Percentiles rank a stretch among this genome's conserved stretches.
Conservation (phyloP, 257 asterid genomes). For the Solanum chiquidenum region DNA sequence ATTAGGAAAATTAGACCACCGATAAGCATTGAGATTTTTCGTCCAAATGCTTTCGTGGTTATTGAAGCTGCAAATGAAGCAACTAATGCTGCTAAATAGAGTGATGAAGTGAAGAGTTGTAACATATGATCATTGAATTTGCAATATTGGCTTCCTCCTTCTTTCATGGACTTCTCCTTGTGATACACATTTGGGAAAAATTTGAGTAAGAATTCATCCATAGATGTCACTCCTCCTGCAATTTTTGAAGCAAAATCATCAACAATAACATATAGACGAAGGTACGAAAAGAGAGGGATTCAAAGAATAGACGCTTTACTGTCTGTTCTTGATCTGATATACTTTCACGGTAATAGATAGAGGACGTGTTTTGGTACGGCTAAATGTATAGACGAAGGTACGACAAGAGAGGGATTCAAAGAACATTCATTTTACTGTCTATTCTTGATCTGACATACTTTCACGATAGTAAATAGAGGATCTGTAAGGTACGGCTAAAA, state of each 20-base stretch:
- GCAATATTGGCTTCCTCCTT: constrained; percentile 61
- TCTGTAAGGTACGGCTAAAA: too few relatives aligned
- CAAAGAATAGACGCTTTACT: not conserved
- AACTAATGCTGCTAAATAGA: constrained; percentile 65
- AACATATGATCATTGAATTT: constrained; percentile 58
- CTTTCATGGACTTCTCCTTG: constrained; percentile 25
- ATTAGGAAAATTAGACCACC: constrained; percentile 63
- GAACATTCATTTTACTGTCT: too few relatives aligned
- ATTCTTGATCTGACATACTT: too few relatives aligned
- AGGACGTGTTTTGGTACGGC: not conserved
- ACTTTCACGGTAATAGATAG: not conserved
- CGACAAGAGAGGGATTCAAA: too few relatives aligned
- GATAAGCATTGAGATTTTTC: constrained; percentile 62
- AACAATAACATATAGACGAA: not conserved
- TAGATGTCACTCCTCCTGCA: constrained; percentile 83
- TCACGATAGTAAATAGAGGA: too few relatives aligned
- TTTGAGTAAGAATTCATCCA: constrained; percentile 56
- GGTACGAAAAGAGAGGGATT: not conserved
- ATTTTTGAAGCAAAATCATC: not conserved
- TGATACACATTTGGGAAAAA: constrained; percentile 55
- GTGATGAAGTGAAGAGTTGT: constrained; percentile 73
- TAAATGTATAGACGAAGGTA: not conserved
- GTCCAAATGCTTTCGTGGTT: constrained; percentile 51
- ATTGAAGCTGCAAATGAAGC: constrained; percentile 57
- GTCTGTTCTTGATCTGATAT: not conserved